These are phyloP conservation scores for Chaetomidium leptoderma DNA, from an alignment of 495 filamentous ascomycete species.

Conservation along the genomic window DNA sequence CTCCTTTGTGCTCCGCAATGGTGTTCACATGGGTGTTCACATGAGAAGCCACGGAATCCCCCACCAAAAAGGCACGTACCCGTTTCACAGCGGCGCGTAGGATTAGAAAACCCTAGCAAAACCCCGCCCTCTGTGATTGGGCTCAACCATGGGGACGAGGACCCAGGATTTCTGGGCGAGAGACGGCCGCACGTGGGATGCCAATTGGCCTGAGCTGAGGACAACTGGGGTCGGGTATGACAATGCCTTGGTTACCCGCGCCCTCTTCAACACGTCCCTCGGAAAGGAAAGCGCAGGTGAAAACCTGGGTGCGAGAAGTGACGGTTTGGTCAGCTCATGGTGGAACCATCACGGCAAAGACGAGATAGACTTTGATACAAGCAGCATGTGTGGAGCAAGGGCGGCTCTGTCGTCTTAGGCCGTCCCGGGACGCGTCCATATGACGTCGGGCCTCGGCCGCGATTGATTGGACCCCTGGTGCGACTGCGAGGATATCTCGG, in stretches of 20 bases:
- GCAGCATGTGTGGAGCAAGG: slow-evolving; percentile 20
- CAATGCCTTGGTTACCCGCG: slow-evolving; percentile 29
- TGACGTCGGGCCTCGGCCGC: slow-evolving; percentile 22
- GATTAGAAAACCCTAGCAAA: slow-evolving; percentile 18
- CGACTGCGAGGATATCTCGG: slow-evolving; percentile 28
- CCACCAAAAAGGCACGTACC: not conserved
- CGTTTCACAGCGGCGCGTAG: slow-evolving; percentile 18
- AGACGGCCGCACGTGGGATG: slow-evolving; percentile 25
- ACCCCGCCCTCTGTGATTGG: slow-evolving; percentile 23
- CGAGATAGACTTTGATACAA: slow-evolving; percentile 24
- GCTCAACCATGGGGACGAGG: not conserved
- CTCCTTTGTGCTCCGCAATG: slow-evolving; percentile 20
- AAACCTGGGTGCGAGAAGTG: not conserved
- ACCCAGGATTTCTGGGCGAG: slow-evolving; percentile 14
- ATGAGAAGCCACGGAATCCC: slow-evolving; percentile 14
- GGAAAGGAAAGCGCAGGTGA: not conserved
- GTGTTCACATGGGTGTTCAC: slow-evolving; percentile 25
- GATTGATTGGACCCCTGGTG: slow-evolving; percentile 25
- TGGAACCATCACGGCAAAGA: slow-evolving; percentile 14
- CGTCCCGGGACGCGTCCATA: slow-evolving; percentile 11
- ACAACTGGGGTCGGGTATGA: not conserved
- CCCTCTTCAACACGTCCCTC: slow-evolving; percentile 3
- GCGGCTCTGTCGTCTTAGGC: slow-evolving; percentile 25
- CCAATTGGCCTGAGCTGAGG: slow-evolving; percentile 18
- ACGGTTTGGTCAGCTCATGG: slow-evolving; percentile 11